phyloP scores from a whole-genome alignment of 2,329 filamentous ascomycete species.

The Aspergillus ustus region DNA sequence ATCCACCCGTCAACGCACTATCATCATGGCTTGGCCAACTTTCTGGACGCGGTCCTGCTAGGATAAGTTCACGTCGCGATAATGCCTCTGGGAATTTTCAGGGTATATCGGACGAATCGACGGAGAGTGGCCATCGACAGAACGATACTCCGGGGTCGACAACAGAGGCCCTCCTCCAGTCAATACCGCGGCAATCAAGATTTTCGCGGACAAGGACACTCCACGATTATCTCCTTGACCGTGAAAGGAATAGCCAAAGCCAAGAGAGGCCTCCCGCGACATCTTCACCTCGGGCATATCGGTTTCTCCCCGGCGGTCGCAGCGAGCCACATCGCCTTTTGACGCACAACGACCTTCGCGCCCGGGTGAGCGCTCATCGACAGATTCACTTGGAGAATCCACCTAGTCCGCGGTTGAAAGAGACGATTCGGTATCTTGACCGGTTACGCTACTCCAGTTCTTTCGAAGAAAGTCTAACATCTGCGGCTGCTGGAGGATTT shows the following conservation, averaged over 20 bases:
- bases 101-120: slow-evolving; percentile 24
- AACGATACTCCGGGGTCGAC: slow-evolving; percentile 35
- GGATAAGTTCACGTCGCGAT: slow-evolving; percentile 34
- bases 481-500: slow-evolving; percentile 59
- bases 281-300: slow-evolving; percentile 34
- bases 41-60: slow-evolving; percentile 30
- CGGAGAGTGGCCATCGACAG: slow-evolving; percentile 30
- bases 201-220: slow-evolving; percentile 44
- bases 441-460: slow-evolving; percentile 59
- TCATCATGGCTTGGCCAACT: slow-evolving; percentile 34
- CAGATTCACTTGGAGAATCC: slow-evolving; percentile 42
- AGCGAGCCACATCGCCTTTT: slow-evolving; percentile 34
- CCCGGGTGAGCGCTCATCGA: slow-evolving; percentile 42
- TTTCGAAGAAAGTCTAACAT: slow-evolving; percentile 59
- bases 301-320: slow-evolving; percentile 37
- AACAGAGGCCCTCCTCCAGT: slow-evolving; percentile 47
- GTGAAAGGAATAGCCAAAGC: slow-evolving; percentile 30
- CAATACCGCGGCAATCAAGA: slow-evolving; percentile 45
- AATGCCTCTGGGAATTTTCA: slow-evolving; percentile 25
- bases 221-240: slow-evolving; percentile 47
- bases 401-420: slow-evolving; percentile 53
- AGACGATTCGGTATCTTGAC: slow-evolving; percentile 66
- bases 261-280: slow-evolving; percentile 23
- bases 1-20: slow-evolving; percentile 35
- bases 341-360: slow-evolving; percentile 41